Conservation (phyloP, 2,329 filamentous ascomycete genomes). For the Colletotrichum lentis region DNA sequence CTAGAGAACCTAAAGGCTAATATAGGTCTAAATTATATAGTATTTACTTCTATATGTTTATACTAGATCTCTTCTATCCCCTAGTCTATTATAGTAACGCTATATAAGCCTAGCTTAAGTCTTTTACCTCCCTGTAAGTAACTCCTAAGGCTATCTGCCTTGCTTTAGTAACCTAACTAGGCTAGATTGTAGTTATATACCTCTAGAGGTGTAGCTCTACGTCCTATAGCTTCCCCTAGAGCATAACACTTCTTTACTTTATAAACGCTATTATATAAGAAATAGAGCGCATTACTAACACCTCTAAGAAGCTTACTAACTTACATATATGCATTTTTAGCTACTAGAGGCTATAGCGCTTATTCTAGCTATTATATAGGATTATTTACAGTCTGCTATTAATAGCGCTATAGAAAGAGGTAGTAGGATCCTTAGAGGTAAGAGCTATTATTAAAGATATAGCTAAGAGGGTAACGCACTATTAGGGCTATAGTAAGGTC, state of each 20-base stretch:
- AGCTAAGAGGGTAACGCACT: conserved; percentile 19
- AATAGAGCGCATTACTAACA: not conserved
- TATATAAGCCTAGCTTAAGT: conserved; percentile 10
- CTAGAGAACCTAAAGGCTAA: not conserved
- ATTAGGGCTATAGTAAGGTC: not conserved
- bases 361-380: conserved; percentile 2
- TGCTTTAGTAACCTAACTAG: conserved; percentile 9
- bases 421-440: conserved; percentile 12
- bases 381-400: conserved; percentile 7
- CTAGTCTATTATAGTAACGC: conserved; percentile 8
- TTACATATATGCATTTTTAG: conserved; percentile 17
- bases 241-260: conserved; percentile 16
- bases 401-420: conserved; percentile 19
- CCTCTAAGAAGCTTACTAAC: conserved; percentile 1
- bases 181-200: not conserved
- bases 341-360: conserved; percentile 19
- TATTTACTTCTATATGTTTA: conserved; percentile 15
- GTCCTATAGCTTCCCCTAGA: conserved; percentile 23
- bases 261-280: conserved; percentile 7
- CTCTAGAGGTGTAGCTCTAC: conserved; percentile 9
- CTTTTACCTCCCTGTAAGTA: conserved; percentile 17
- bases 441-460: conserved; percentile 16
- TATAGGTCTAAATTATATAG: not conserved
- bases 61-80: conserved; percentile 23
- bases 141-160: conserved; percentile 12